Percentiles rank a stretch among this genome's conserved stretches.
phyloP scores from a whole-genome alignment of 805 yeast species.

The Myxozyma geophila region DNA sequence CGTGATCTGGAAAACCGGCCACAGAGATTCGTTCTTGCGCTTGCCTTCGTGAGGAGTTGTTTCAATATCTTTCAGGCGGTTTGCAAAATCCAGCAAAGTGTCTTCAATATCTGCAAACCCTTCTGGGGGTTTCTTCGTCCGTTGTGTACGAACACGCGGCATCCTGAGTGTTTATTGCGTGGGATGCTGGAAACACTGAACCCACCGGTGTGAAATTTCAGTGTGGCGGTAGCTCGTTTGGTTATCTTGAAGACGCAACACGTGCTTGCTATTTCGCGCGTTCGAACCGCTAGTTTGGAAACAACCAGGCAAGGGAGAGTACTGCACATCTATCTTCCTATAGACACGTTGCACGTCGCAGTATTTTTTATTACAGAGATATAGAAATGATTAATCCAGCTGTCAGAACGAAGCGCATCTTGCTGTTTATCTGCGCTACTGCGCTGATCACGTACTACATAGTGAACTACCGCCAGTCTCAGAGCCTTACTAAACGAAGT shows the following conservation, averaged over 20 bases:
- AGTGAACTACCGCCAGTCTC: constrained; percentile 2
- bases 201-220: background rate
- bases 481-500: background rate
- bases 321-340: background rate
- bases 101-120: constrained; percentile 74
- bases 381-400: constrained; percentile 8
- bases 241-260: constrained; percentile 2
- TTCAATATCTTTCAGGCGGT: constrained; percentile 56
- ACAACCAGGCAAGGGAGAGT: background rate
- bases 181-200: background rate
- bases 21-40: constrained; percentile 61
- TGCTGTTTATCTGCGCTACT: background rate
- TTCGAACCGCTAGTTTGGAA: background rate
- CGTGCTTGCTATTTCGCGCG: background rate
- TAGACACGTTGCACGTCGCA: background rate
- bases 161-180: constrained; percentile 40
- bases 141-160: constrained; percentile 53
- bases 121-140: constrained; percentile 65
- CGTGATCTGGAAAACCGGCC: constrained; percentile 72
- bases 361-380: too few relatives aligned
- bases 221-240: background rate
- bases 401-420: constrained; percentile 5
- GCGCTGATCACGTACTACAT: constrained; percentile 6
- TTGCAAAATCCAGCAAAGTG: constrained; percentile 63
- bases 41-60: constrained; percentile 49